Percentiles rank a stretch among this genome's conserved stretches.
Conservation (phyloP, 1,139 yeast species). For the Candida freyschussii region DNA sequence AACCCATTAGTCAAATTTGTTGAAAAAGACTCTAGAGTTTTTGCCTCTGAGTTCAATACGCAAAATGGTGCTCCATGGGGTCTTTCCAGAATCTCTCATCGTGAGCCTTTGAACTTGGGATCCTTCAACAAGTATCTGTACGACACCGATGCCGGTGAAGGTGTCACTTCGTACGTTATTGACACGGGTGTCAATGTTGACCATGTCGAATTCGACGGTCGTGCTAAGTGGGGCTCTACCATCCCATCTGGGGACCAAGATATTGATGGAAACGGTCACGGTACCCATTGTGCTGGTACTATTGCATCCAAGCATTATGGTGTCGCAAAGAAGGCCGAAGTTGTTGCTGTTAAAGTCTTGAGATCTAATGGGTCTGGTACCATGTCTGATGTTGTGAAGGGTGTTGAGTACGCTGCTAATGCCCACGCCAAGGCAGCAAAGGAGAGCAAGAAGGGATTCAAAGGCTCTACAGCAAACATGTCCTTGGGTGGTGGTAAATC, state of each 20-base stretch:
- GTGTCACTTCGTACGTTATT: constrained; percentile 83
- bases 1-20: constrained; percentile 72
- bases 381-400: constrained; percentile 77
- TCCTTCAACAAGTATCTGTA: constrained; percentile 82
- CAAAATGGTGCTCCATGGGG: constrained; percentile 97
- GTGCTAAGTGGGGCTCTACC: constrained; percentile 93
- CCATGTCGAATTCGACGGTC: constrained; percentile 83
- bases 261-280: constrained; percentile 89
- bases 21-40: constrained; percentile 76
- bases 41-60: constrained; percentile 54
- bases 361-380: constrained; percentile 75
- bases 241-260: constrained; percentile 81
- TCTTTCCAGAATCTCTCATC: constrained; percentile 88
- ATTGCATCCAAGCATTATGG: constrained; percentile 73
- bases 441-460: constrained; percentile 57
- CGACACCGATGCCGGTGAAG: constrained; percentile 83
- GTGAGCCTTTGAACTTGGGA: constrained; percentile 69
- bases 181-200: constrained; percentile 87
- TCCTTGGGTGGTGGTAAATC: constrained; percentile 87
- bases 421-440: constrained; percentile 55
- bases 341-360: constrained; percentile 76
- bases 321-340: constrained; percentile 69
- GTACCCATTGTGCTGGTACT: constrained; percentile 84
- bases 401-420: constrained; percentile 73
- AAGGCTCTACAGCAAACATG: constrained; percentile 87